A percentile compares a stretch with the other conserved stretches of the same genome.
Evolutionary conservation across 2,329 filamentous ascomycete species (phyloP).

Genomic region (Ceratocystis alfenasii): DNA sequence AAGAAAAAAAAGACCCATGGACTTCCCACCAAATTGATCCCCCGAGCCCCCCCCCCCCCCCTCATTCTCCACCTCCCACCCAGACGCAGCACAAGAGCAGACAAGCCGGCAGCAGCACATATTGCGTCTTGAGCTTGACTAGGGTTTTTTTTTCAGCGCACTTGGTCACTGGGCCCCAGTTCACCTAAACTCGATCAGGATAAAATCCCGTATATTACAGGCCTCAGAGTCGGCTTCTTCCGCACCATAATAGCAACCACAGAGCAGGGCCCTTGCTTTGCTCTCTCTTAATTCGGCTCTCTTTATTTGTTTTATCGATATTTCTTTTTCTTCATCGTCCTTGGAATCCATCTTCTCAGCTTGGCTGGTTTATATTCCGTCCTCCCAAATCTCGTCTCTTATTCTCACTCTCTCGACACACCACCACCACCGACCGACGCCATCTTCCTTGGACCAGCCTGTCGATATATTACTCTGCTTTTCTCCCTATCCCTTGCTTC

Average conservation of each 20-base stretch:
- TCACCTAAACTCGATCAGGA: constrained; percentile 11
- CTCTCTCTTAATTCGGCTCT: neutral
- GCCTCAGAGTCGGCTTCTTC: constrained; percentile 5
- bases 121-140: constrained; percentile 17
- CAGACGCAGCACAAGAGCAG: too few relatives aligned
- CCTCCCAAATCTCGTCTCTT: too few relatives aligned
- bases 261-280: neutral
- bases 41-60: too few relatives aligned
- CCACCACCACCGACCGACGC: too few relatives aligned
- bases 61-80: too few relatives aligned
- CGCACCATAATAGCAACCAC: neutral
- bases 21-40: too few relatives aligned
- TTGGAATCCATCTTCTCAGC: neutral
- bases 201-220: constrained; percentile 10
- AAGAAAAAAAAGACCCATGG: too few relatives aligned
- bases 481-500: neutral
- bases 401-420: too few relatives aligned
- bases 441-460: too few relatives aligned
- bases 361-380: neutral
- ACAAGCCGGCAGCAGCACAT: neutral
- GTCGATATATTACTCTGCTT: neutral
- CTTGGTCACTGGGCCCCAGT: constrained; percentile 17
- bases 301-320: neutral
- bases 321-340: neutral
- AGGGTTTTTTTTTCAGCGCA: constrained; percentile 14